Evolutionary conservation across 2,329 filamentous ascomycete species (phyloP).

Genomic region (Aureobasidium zeae): DNA sequence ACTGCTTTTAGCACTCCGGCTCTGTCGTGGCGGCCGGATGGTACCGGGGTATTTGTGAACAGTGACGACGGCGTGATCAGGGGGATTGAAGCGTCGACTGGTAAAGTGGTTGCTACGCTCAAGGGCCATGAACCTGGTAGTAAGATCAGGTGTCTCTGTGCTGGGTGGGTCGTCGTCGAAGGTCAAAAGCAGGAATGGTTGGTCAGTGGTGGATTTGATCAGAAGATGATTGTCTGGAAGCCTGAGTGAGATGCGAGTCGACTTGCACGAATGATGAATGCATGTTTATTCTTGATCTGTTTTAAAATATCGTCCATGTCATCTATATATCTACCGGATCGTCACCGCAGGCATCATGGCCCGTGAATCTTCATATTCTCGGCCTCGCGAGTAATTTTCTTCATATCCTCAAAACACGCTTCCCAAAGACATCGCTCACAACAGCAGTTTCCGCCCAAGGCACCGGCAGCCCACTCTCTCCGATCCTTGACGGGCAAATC

Average conservation of each 20-base stretch:
- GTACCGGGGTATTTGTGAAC: constrained; percentile 51
- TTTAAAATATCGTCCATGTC: too few relatives aligned
- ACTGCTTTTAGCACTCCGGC: constrained; percentile 55
- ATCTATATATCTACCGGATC: too few relatives aligned
- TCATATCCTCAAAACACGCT: constrained; percentile 24
- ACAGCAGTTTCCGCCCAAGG: constrained; percentile 80
- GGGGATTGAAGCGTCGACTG: constrained; percentile 50
- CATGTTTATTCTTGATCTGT: too few relatives aligned
- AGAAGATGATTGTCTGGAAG: constrained; percentile 50
- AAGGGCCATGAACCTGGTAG: constrained; percentile 46
- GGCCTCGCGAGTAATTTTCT: constrained; percentile 10
- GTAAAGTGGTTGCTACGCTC: constrained; percentile 46
- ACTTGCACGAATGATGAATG: too few relatives aligned
- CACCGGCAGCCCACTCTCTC: constrained; percentile 80
- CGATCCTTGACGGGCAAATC: constrained; percentile 66
- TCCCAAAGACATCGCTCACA: constrained; percentile 76
- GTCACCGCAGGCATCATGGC: too few relatives aligned
- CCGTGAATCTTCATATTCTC: neutral
- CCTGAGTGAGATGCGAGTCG: too few relatives aligned
- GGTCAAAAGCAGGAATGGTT: constrained; percentile 42
- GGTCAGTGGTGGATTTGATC: constrained; percentile 57
- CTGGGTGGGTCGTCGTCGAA: constrained; percentile 34
- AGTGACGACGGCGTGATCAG: constrained; percentile 54
- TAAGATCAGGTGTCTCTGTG: constrained; percentile 52
- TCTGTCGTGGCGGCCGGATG: constrained; percentile 51